Percentiles rank a stretch among this genome's conserved stretches.
These are phyloP conservation scores for Xylariaceae sp. DNA, from an alignment of 2,329 filamentous ascomycete species.

Conservation along the genomic window DNA sequence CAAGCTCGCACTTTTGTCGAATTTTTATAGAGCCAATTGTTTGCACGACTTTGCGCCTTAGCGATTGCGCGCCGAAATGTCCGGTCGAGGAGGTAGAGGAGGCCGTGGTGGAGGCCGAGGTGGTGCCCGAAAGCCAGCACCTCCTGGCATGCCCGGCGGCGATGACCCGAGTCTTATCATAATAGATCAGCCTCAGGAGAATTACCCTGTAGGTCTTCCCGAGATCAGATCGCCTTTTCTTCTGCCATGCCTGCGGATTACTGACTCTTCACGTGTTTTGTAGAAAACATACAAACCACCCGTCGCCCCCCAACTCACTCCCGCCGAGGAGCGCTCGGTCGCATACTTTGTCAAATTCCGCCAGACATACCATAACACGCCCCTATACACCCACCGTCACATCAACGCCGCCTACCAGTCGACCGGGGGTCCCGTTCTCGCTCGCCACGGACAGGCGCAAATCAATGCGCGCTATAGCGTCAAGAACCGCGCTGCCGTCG, in stretches of 20 bases:
- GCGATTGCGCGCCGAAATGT: conserved; percentile 37
- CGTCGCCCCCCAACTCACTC: conserved; percentile 39
- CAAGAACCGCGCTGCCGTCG: conserved; percentile 50
- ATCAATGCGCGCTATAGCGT: conserved; percentile 52
- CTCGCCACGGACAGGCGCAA: conserved; percentile 53
- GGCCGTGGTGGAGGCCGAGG: conserved; percentile 45
- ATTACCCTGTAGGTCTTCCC: conserved; percentile 46
- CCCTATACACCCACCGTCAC: conserved; percentile 53
- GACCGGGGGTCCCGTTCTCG: conserved; percentile 36
- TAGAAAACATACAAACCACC: conserved; percentile 48
- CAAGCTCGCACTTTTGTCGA: too few relatives aligned
- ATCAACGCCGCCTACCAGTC: conserved; percentile 22
- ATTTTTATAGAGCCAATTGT: too few relatives aligned
- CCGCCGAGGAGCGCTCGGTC: conserved; percentile 43
- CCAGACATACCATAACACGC: conserved; percentile 49
- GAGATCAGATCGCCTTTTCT: background rate
- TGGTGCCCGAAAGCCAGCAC: conserved; percentile 39
- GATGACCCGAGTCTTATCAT: conserved; percentile 46
- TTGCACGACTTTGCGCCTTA: too few relatives aligned
- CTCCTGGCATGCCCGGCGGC: conserved; percentile 45
- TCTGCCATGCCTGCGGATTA: background rate
- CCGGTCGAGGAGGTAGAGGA: conserved; percentile 49
- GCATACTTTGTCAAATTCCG: conserved; percentile 51
- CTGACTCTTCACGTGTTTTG: conserved; percentile 1
- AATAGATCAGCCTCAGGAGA: conserved; percentile 53